Conservation (phyloP, 345 rosid species). For the Aegle marmelos region DNA sequence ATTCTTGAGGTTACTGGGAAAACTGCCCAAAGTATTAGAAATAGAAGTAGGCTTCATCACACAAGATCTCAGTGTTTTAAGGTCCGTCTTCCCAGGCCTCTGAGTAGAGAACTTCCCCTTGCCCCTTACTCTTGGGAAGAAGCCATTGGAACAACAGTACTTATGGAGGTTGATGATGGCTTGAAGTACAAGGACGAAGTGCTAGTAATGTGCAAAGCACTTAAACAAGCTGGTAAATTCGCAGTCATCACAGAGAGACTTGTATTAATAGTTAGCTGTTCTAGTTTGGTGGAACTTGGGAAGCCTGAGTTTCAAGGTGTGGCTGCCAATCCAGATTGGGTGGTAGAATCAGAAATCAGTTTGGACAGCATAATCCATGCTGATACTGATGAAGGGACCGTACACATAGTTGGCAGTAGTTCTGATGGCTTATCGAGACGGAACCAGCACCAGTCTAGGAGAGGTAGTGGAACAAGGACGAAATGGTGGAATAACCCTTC, state of each 20-base stretch:
- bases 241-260: conserved; percentile 61
- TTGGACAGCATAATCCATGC: conserved; percentile 75
- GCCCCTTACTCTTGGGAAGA: conserved; percentile 92
- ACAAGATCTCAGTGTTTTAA: conserved; percentile 53
- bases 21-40: conserved; percentile 94
- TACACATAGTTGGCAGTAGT: conserved; percentile 78
- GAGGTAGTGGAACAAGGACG: conserved; percentile 40
- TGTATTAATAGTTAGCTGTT: conserved; percentile 58
- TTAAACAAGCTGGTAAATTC: conserved; percentile 67
- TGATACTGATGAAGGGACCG: conserved; percentile 42
- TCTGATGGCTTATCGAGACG: conserved; percentile 57
- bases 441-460: conserved; percentile 50
- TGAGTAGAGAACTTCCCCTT: conserved; percentile 76
- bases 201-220: conserved; percentile 64
- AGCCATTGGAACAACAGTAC: conserved; percentile 77
- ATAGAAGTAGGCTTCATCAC: conserved; percentile 64
- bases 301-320: conserved; percentile 73
- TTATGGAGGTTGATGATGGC: conserved; percentile 57
- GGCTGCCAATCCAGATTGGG: conserved; percentile 63
- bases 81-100: conserved; percentile 73
- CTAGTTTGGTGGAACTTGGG: conserved; percentile 56
- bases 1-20: conserved; percentile 90
- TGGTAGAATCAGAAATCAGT: conserved; percentile 62
- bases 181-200: conserved; percentile 60
- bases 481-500: conserved; percentile 51